Conservation (phyloP, 2,329 filamentous ascomycete species). For the Diaporthe eres region DNA sequence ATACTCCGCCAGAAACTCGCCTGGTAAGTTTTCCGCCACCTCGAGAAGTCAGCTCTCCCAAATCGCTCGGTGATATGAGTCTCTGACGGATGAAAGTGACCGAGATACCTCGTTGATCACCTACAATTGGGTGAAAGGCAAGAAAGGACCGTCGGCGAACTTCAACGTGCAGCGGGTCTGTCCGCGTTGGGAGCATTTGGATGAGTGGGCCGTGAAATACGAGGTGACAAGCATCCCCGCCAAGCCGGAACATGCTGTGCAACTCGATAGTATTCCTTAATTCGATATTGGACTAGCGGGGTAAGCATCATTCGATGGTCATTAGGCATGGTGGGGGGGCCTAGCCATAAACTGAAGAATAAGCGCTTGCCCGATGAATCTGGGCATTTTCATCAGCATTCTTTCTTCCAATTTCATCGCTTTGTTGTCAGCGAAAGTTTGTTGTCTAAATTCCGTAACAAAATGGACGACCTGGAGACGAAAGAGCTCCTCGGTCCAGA, state of each 20-base stretch:
- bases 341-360: neutral
- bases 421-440: neutral
- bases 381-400: neutral
- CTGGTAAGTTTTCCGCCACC: neutral
- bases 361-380: neutral
- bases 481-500: neutral
- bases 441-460: neutral
- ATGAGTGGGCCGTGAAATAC: conserved; percentile 1
- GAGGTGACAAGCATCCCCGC: neutral
- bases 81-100: neutral
- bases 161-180: conserved; percentile 5
- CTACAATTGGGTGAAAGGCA: neutral
- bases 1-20: neutral
- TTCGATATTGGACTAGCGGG: neutral
- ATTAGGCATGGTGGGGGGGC: neutral
- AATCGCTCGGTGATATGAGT: neutral
- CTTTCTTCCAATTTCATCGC: neutral
- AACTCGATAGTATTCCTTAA: neutral
- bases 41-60: neutral
- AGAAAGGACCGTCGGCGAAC: neutral
- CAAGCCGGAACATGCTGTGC: conserved; percentile 1
- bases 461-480: neutral
- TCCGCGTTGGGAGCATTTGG: neutral
- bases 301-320: neutral
- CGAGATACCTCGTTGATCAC: neutral